Evolutionary conservation across 2,329 filamentous ascomycete species (phyloP).

Genomic region (Moelleriella libera): DNA sequence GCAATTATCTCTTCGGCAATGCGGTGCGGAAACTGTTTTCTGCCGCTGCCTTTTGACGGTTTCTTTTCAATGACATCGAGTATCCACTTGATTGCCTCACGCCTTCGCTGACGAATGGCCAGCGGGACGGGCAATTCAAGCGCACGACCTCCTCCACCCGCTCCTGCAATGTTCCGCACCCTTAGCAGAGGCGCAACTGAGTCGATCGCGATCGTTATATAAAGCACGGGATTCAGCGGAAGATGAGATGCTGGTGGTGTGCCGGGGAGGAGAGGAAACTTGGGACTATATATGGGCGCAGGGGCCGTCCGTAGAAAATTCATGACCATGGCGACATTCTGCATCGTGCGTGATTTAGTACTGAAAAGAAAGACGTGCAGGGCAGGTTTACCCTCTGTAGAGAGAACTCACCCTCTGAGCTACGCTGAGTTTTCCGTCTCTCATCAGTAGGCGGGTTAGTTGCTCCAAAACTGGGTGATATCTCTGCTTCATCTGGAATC

Average conservation of each 20-base stretch:
- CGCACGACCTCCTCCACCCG: constrained; percentile 72
- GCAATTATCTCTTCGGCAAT: constrained; percentile 78
- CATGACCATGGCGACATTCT: constrained; percentile 80
- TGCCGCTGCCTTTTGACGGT: constrained; percentile 56
- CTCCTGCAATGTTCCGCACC: constrained; percentile 60
- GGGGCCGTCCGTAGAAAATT: constrained; percentile 73
- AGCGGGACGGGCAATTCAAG: constrained; percentile 75
- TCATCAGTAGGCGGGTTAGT: constrained; percentile 83
- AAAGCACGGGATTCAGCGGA: constrained; percentile 77
- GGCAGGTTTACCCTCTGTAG: background rate
- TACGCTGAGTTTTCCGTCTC: constrained; percentile 73
- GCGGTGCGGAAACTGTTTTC: constrained; percentile 57
- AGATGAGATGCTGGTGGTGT: constrained; percentile 65
- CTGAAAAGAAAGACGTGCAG: constrained; percentile 1
- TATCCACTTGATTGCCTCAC: constrained; percentile 79
- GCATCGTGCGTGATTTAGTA: constrained; percentile 3
- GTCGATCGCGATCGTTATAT: constrained; percentile 83
- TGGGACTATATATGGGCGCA: constrained; percentile 59
- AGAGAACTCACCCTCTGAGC: constrained; percentile 60
- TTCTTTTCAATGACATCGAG: constrained; percentile 70
- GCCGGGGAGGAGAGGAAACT: constrained; percentile 59
- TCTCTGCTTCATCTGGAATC: constrained; percentile 57
- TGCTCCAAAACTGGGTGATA: constrained; percentile 79
- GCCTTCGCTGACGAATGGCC: constrained; percentile 57
- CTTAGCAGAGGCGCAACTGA: constrained; percentile 81